Base-by-base conservation (phyloP, 2,329 filamentous ascomycete species). In the Microcyclosporella mali region DNA sequence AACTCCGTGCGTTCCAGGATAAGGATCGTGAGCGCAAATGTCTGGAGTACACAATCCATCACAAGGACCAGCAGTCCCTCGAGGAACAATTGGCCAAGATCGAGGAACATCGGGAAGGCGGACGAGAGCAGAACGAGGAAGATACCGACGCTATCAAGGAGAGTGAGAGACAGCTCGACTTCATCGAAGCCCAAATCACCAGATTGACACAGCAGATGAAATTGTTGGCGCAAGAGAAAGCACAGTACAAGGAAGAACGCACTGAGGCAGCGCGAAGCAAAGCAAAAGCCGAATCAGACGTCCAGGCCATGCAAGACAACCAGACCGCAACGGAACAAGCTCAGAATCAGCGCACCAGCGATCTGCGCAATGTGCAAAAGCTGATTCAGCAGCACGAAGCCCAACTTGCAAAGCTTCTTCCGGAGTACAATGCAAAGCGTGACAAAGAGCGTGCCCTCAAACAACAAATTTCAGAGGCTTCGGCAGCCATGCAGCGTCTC, bases 41-140 rank as follows among this genome's bases (percentile, higher is more conserved):
- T 62, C 74, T 98, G 34, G 88, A 97, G 65, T 97, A 97, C 62
- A 92, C 89, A 1, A 89, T 95, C 57, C 88, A 95, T 66, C 83
- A 92, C 55, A 83, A 87, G 49, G 88, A 95, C 58, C 88, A 97
- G 61, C 77, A 83, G 14, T 83, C 85, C 16, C 81, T 95, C 28
- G 75, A 84, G 46, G 78, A 81, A 33, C 80, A 84, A 2, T 75
- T 98, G 14, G 86, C 92, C 41, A 82, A 82, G 43, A 81, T 98
- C 31, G 90, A 97, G 53, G 83, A 84, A 45, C 79, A 81, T 37
- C 79, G 89, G 40, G 84, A 88, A 55, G 84, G 82, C 25, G 88
- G 90, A 1, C 81, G 89, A 55, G 74, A 84, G 7, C 50, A 55
- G 75, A 85, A 40, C 9, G 52, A 53, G 17, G 50, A 55, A 32